Conservation (phyloP, 768 basidiomycete species). For the Hypholoma sublateritium region DNA sequence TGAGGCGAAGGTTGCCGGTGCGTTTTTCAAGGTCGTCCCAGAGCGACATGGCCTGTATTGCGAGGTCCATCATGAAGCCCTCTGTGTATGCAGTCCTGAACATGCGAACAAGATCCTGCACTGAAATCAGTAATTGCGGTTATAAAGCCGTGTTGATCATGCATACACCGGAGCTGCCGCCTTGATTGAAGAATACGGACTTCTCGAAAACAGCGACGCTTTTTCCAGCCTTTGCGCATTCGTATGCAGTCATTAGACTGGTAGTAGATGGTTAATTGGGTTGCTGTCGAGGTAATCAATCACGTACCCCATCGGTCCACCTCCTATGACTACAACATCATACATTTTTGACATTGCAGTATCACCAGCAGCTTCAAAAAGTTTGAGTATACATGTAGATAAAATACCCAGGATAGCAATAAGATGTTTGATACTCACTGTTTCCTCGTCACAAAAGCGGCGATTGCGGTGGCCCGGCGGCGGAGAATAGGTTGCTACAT, state of each 20-base stretch:
- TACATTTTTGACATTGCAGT: neutral
- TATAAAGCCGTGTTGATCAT: neutral
- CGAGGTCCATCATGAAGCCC: neutral
- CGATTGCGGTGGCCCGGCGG: too few species aligned
- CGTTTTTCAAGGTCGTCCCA: slow-evolving; percentile 1
- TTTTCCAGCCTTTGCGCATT: slow-evolving; percentile 1
- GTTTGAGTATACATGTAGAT: too few species aligned
- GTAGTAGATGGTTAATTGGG: neutral
- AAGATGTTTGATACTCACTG: too few species aligned
- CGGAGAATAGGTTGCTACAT: too few species aligned
- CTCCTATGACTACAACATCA: neutral
- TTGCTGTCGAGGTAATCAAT: neutral
- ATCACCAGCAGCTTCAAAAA: neutral
- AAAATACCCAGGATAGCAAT: too few species aligned
- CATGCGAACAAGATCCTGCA: slow-evolving; percentile 2
- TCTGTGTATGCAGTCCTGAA: slow-evolving; percentile 2
- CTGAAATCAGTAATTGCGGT: neutral
- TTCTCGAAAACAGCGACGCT: neutral
- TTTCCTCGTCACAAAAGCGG: too few species aligned
- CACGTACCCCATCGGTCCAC: slow-evolving; percentile 2
- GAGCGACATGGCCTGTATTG: neutral
- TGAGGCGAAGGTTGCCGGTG: neutral
- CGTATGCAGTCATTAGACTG: slow-evolving; percentile 1
- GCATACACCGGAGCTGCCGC: slow-evolving; percentile 1
- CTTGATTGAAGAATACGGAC: slow-evolving; percentile 1